Conservation (phyloP, 208 protist species). For the Trichomonas gallinae region DNA sequence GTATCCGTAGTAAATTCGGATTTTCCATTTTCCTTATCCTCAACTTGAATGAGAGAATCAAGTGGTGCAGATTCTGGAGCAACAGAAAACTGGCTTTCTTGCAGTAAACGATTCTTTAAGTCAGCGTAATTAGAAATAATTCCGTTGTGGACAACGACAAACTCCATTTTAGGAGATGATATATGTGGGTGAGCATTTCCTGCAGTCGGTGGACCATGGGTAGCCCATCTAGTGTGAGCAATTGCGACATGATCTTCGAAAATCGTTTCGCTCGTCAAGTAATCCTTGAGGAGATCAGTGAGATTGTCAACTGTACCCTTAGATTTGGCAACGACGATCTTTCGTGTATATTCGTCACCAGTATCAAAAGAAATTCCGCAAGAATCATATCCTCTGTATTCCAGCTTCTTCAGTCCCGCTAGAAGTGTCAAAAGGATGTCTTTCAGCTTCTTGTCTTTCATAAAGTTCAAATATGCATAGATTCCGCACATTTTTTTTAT, state of each 20-base stretch:
- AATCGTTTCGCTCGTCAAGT: background rate
- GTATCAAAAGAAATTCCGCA: background rate
- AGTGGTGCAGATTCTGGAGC: background rate
- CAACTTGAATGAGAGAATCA: conserved; percentile 36
- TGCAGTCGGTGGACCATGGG: conserved; percentile 46
- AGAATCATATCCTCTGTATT: background rate
- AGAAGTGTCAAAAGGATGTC: background rate
- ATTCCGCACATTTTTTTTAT: conserved; percentile 2
- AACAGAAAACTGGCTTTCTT: background rate
- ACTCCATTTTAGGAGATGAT: background rate
- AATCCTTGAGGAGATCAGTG: background rate
- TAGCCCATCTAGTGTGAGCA: conserved; percentile 56
- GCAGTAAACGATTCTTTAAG: conserved; percentile 28
- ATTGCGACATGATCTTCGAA: conserved; percentile 32
- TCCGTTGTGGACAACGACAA: conserved; percentile 35
- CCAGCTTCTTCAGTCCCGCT: background rate
- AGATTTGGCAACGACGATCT: background rate
- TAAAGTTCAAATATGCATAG: background rate
- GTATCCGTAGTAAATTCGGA: conserved; percentile 22
- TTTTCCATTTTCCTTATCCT: conserved; percentile 36
- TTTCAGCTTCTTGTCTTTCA: background rate
- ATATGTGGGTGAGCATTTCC: conserved; percentile 33
- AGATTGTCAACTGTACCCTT: background rate
- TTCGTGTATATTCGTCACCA: background rate
- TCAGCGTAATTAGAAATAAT: conserved; percentile 30